Percentiles rank a stretch among this genome's conserved stretches.
These are phyloP conservation scores for Thermomyces lanuginosus DNA, from an alignment of 2,329 filamentous ascomycete genomes.

Conservation along the genomic window DNA sequence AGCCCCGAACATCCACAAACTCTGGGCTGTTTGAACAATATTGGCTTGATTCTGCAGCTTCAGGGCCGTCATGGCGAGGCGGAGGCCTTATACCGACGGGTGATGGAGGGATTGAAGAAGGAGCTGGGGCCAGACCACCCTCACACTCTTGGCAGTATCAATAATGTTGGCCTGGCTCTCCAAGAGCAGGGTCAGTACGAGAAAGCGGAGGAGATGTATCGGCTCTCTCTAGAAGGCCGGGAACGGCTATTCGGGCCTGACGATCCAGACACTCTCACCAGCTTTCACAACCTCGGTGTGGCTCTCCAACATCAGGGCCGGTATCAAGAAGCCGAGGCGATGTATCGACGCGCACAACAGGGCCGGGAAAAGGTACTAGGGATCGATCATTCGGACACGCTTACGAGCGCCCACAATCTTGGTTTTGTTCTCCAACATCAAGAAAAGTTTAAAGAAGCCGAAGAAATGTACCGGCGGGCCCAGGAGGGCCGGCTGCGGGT, in stretches of 20 bases:
- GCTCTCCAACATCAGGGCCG: neutral
- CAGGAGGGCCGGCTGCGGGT: slow-evolving; percentile 1
- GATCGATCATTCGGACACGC: slow-evolving; percentile 8
- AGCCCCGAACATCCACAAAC: slow-evolving; percentile 13
- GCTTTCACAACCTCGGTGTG: slow-evolving; percentile 7
- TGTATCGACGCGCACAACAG: slow-evolving; percentile 2
- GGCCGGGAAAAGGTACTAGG: slow-evolving; percentile 5
- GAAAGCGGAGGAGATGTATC: neutral
- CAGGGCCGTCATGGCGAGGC: slow-evolving; percentile 8
- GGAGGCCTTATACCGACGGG: slow-evolving; percentile 3
- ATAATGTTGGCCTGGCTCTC: neutral
- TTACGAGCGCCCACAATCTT: slow-evolving; percentile 9
- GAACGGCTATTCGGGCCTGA: slow-evolving; percentile 6
- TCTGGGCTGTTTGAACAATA: slow-evolving; percentile 6
- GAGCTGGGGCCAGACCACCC: neutral
- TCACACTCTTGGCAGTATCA: neutral
- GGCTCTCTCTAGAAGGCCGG: slow-evolving; percentile 6
- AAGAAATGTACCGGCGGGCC: slow-evolving; percentile 2
- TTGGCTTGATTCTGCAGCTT: slow-evolving; percentile 4
- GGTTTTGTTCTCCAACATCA: slow-evolving; percentile 6
- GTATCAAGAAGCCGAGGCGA: neutral
- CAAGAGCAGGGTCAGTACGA: neutral
- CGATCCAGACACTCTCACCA: slow-evolving; percentile 9
- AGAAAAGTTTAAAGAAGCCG: slow-evolving; percentile 1
- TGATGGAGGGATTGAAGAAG: neutral